Evolutionary conservation across 257 asterid genomes (phyloP).

Genomic region (Voacanga thouarsii): DNA sequence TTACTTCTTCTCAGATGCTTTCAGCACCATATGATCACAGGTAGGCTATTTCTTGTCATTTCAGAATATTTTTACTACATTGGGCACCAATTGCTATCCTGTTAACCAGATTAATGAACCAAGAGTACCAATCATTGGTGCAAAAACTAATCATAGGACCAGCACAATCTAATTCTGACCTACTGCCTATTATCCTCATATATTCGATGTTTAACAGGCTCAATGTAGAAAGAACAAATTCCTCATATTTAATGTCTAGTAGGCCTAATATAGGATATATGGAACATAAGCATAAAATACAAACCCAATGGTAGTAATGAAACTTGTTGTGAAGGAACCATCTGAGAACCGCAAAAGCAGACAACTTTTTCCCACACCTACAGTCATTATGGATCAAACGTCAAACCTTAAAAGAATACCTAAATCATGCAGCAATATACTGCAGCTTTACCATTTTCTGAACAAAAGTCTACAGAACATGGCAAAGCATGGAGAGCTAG

Average conservation of each 20-base stretch:
- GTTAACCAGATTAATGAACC: slow-evolving; percentile 6
- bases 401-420: slow-evolving; percentile 5
- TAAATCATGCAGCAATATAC: not conserved
- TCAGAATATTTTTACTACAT: too few species aligned
- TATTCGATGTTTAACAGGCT: not conserved
- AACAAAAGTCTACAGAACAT: not conserved
- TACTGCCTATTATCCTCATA: not conserved
- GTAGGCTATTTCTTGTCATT: not conserved
- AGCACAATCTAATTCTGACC: not conserved
- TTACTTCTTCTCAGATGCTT: not conserved
- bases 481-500: not conserved
- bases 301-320: slow-evolving; percentile 81
- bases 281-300: slow-evolving; percentile 28
- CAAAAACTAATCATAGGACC: not conserved
- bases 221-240: not conserved
- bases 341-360: slow-evolving; percentile 42
- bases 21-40: not conserved
- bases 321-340: slow-evolving; percentile 79
- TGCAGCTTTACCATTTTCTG: not conserved
- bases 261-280: not conserved
- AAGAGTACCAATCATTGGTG: not conserved
- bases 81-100: not conserved
- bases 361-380: slow-evolving; percentile 48
- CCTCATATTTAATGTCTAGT: not conserved
- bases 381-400: slow-evolving; percentile 8